A percentile compares a stretch with the other conserved stretches of the same genome.
These are phyloP conservation scores for Eugenia klotzschiana DNA, from an alignment of 441 rosid species.

Conservation along the genomic window DNA sequence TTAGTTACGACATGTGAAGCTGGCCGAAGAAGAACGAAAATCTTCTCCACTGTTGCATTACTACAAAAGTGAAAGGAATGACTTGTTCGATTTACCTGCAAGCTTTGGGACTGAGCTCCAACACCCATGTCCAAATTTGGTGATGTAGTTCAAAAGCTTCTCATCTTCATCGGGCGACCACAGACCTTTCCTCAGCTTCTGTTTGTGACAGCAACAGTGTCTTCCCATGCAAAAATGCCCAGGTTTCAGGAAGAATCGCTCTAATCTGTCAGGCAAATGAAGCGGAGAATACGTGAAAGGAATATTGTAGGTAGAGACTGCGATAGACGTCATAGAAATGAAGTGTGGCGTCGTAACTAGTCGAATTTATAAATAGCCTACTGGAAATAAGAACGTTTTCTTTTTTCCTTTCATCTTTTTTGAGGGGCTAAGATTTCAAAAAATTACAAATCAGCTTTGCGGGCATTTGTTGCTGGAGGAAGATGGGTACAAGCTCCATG, in stretches of 20 bases:
- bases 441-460: background rate
- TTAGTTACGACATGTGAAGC: background rate
- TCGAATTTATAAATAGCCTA: conserved; percentile 19
- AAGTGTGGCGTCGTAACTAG: conserved; percentile 15
- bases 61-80: background rate
- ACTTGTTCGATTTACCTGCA: conserved; percentile 32
- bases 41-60: background rate
- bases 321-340: conserved; percentile 10
- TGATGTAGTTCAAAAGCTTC: conserved; percentile 65
- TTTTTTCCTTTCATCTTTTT: background rate
- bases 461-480: background rate
- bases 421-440: background rate
- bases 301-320: conserved; percentile 9
- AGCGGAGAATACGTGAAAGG: background rate
- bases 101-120: conserved; percentile 94
- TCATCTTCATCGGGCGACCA: conserved; percentile 98
- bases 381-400: conserved; percentile 8
- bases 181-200: conserved; percentile 83
- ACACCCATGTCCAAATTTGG: conserved; percentile 73
- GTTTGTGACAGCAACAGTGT: conserved; percentile 80
- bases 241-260: background rate
- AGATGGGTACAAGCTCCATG: background rate
- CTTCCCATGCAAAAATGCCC: conserved; percentile 44
- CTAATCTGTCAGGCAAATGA: background rate
- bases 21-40: background rate